Percentiles rank a stretch among this genome's conserved stretches.
Evolutionary conservation across 1,284 basidiomycete species (phyloP).

Genomic region (Pseudozyma thailandica): DNA sequence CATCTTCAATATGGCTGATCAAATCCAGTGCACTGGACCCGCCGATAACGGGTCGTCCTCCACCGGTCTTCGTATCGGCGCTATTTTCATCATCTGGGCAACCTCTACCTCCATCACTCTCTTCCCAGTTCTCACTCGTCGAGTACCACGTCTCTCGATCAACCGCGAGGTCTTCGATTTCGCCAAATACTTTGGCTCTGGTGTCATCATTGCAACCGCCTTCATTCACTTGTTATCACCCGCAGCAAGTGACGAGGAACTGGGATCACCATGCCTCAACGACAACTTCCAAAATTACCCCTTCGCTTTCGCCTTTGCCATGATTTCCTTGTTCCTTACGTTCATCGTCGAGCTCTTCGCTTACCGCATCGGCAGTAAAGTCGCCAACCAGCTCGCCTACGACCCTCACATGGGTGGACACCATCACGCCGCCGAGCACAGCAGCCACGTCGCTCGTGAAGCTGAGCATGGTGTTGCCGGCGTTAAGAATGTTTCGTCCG

Average conservation of each 20-base stretch:
- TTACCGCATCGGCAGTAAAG: constrained; percentile 56
- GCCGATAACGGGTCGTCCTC: constrained; percentile 30
- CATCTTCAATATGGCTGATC: constrained; percentile 30
- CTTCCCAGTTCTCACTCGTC: constrained; percentile 81
- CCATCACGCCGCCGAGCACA: constrained; percentile 59
- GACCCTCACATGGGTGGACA: constrained; percentile 65
- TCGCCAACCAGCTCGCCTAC: constrained; percentile 55
- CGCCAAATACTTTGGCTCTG: constrained; percentile 92
- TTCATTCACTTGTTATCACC: constrained; percentile 69
- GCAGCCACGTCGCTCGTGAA: constrained; percentile 14
- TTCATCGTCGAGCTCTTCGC: constrained; percentile 65
- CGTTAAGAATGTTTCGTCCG: constrained; percentile 6
- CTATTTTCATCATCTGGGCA: constrained; percentile 85
- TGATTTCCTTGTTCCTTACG: constrained; percentile 62
- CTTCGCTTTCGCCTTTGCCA: constrained; percentile 63
- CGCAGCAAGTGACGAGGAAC: constrained; percentile 53
- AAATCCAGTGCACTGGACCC: constrained; percentile 34
- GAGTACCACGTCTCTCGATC: constrained; percentile 69
- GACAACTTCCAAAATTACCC: constrained; percentile 52
- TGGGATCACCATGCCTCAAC: constrained; percentile 55
- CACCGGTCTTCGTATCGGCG: constrained; percentile 73
- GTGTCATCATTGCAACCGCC: constrained; percentile 78
- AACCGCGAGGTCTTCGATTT: constrained; percentile 71
- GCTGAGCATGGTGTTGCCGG: constrained; percentile 6
- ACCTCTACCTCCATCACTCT: constrained; percentile 74